Conservation (phyloP, 176 grass and related monocot genomes). For the Bonia amplexicaulis region DNA sequence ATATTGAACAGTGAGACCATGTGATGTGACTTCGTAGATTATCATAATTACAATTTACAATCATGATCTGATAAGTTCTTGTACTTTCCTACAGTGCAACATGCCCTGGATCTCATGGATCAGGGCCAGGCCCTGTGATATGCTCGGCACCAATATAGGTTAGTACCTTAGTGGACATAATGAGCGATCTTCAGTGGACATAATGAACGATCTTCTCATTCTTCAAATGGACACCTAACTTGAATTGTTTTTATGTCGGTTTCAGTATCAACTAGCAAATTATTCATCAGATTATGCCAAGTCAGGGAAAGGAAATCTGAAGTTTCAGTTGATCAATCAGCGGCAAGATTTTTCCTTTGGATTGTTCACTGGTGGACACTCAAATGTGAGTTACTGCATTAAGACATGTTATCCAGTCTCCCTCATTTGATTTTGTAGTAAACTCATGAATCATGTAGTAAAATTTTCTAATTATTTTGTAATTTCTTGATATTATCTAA, state of each 20-base stretch:
- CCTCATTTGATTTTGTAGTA: not conserved
- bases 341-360: slow-evolving; percentile 74
- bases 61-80: not conserved
- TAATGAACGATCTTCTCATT: not conserved
- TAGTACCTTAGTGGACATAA: not conserved
- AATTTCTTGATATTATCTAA: too few species aligned
- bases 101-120: slow-evolving; percentile 41
- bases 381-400: slow-evolving; percentile 40
- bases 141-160: slow-evolving; percentile 90
- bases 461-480: too few species aligned
- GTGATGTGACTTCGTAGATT: not conserved
- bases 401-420: not conserved
- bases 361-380: slow-evolving; percentile 69
- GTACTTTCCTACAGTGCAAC: slow-evolving; percentile 34
- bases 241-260: not conserved
- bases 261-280: slow-evolving; percentile 76
- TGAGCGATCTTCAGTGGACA: not conserved
- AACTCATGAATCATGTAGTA: too few species aligned
- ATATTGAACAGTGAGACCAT: not conserved
- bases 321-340: slow-evolving; percentile 80
- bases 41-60: not conserved
- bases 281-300: slow-evolving; percentile 46
- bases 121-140: slow-evolving; percentile 48
- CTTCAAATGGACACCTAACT: not conserved
- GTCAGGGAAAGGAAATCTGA: slow-evolving; percentile 45